A percentile compares a stretch with the other conserved stretches of the same genome.
phyloP scores from a whole-genome alignment of 192 early-diverging fungal genomes.

The Coemansia biformis region DNA sequence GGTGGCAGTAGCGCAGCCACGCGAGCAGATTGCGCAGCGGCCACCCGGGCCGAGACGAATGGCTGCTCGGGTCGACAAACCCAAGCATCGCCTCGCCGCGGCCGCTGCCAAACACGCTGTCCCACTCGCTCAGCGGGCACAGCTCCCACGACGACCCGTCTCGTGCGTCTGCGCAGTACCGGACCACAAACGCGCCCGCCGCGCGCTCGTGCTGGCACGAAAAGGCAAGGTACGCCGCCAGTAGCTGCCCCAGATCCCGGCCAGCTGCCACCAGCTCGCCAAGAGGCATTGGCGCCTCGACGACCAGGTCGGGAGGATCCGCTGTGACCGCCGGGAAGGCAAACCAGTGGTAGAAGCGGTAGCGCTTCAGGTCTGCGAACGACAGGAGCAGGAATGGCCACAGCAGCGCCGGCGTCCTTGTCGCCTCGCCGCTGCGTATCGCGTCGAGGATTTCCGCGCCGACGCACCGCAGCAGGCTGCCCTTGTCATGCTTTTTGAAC shows the following conservation, averaged over 20 bases:
- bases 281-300: constrained; percentile 6
- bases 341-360: constrained; percentile 93
- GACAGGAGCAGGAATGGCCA: constrained; percentile 73
- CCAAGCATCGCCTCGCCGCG: constrained; percentile 52
- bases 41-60: constrained; percentile 80
- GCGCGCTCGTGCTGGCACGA: background rate
- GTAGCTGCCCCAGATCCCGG: constrained; percentile 34
- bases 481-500: constrained; percentile 78
- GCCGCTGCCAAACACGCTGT: constrained; percentile 2
- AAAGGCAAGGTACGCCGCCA: constrained; percentile 15
- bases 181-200: constrained; percentile 26
- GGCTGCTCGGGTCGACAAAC: constrained; percentile 82
- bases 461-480: constrained; percentile 51
- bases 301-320: constrained; percentile 51
- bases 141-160: constrained; percentile 8
- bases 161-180: background rate
- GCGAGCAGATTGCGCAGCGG: constrained; percentile 85
- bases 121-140: constrained; percentile 29
- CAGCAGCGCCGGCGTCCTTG: constrained; percentile 60
- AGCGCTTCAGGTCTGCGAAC: constrained; percentile 97
- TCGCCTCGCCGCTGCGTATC: constrained; percentile 62
- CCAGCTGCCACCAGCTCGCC: constrained; percentile 4
- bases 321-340: constrained; percentile 83
- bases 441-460: constrained; percentile 57
- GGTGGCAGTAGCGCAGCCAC: constrained; percentile 35